Evolutionary conservation across 1,284 basidiomycete species (phyloP), one percentile per base, ranked within the genome.

Genomic region (Boletellus deceptivus): DNA sequence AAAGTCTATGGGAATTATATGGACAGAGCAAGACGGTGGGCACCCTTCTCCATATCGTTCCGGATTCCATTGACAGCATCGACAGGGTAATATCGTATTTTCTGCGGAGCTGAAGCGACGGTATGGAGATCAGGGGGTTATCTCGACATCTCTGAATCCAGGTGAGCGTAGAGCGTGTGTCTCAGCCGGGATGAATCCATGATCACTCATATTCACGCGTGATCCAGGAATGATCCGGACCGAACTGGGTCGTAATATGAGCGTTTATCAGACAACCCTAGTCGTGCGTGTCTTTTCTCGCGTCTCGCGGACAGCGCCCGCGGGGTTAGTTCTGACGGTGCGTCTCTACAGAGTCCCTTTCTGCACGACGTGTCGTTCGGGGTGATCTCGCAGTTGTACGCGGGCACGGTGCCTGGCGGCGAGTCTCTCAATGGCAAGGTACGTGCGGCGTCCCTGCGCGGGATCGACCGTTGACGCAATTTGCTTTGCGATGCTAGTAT

Each of bases 321-420:
- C 20, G 20, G 8, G 5, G 13, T n/a, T 17, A 20, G 16, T 11
- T 6, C 18, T 40, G 34, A 48, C 16, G 7, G 24, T 7, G 24
- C 24, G 7, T 6, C 6, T 25, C 24, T n/a, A 20, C 20, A 60
- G 58, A 25, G 6, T 10, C 6, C 33, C 13, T 24, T 61, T 10
- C 43, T 68, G 1, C 61, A 59, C 33, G 63, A 69, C 29, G 52
- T 62, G 11, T 56, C 70, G n/a, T 60, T 66, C 22, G 80, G 81
- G 11, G 75, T 75, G 0, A 63, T 81, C 11, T 83, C 77, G 0
- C 77, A 77, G 46, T 63, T 84, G 2, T 83, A 72, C 53, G 82
- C 75, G 1, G 82, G 74, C 1, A 81, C 77, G 1, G 58, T 68
- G 0, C 64, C 70, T 0, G 73, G 78, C 35, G 77, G 70, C 7